Base-by-base conservation (phyloP, 495 filamentous ascomycete species). In the Rusavskia elegans region DNA sequence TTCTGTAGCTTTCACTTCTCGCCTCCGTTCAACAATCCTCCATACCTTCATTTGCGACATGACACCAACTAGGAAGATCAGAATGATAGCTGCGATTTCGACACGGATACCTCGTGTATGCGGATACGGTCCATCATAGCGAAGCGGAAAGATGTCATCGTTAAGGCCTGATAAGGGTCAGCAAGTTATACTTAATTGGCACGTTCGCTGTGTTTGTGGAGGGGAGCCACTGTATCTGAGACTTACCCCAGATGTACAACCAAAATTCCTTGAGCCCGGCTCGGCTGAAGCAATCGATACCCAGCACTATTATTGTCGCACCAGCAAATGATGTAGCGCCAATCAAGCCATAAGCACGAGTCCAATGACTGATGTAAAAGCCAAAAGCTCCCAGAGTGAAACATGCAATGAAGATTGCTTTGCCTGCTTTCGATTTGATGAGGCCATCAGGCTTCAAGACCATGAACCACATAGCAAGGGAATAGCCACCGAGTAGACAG, bases 241-340 rank as follows among this genome's bases (percentile, higher is more conserved):
- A 58, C 77, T 68, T 66, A 83, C 81, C 72, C 90, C 90, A 97
- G 32, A 95, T 77, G 62, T 94, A 97, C 10, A 88, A 73, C 90
- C 90, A 97, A 54, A 96, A 96, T 61, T 96, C 90, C 61, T 92
- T 95, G 58, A 94, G 66, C 0, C 90, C 90, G 13, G 89, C 90
- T 48, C 81, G 72, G 58, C 82, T 89, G 59, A 88, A 93, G 63
- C 89, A 95, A 63, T 97, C 90, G 50, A 97, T 85, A 7, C 90
- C 90, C 7, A 97, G 64, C 7, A 92, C 72, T 0, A 83, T 67
- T 4, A 77, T 79, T 0, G 88, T 94, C 9, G 87, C 81, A 13
- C 90, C 90, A 27, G 83, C 71, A 60, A 95, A 92, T 1, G 88
- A 80, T 10, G 84, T 87, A 17, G 75, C 77, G 17, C 65, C 71